Evolutionary conservation across 2,329 filamentous ascomycete species (phyloP).

Genomic region (Colletotrichum zoysiae): DNA sequence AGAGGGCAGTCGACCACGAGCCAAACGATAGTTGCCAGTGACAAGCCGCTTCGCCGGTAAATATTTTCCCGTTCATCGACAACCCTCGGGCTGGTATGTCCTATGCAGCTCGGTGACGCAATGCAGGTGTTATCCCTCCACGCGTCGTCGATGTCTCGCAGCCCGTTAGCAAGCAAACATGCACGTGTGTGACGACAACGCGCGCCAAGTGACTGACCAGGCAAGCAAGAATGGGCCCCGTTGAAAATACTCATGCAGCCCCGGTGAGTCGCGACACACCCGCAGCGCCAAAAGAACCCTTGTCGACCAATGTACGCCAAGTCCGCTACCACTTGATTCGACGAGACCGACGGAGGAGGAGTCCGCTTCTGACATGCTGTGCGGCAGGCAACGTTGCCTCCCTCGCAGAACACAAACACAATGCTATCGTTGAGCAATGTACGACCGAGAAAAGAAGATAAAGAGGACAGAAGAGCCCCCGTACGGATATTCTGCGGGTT

Average conservation of each 20-base stretch:
- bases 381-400: neutral
- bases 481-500: too few relatives aligned
- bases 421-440: neutral
- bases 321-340: constrained; percentile 4
- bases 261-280: neutral
- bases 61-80: neutral
- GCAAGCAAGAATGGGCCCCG: neutral
- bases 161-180: neutral
- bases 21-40: neutral
- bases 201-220: neutral
- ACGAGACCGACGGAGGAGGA: neutral
- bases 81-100: neutral
- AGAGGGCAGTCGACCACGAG: neutral
- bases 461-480: neutral
- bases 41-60: neutral
- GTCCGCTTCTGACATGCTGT: neutral
- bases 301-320: neutral
- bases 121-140: neutral
- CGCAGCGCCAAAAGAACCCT: neutral
- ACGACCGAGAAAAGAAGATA: neutral
- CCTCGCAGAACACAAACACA: neutral
- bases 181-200: neutral
- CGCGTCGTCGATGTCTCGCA: neutral
- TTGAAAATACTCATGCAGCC: neutral
- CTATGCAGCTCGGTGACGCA: neutral